Percentiles rank a stretch among this genome's conserved stretches.
These are phyloP conservation scores for Ramalina intermedia DNA, from an alignment of 495 filamentous ascomycete species.

Conservation along the genomic window DNA sequence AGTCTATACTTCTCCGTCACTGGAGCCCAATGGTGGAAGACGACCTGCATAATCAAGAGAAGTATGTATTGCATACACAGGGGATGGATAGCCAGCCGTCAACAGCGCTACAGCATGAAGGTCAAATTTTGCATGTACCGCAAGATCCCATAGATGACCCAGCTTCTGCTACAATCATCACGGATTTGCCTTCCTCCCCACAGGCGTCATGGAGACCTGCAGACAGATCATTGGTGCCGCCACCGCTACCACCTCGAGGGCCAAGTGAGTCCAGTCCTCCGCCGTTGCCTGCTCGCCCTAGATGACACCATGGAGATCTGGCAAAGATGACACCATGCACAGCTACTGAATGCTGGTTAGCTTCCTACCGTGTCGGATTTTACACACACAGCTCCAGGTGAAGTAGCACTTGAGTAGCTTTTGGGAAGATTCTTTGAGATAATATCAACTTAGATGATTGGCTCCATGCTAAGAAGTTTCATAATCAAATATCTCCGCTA, in stretches of 20 bases:
- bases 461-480: no score
- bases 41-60: neutral
- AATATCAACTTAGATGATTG: no score
- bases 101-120: neutral
- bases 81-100: neutral
- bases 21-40: neutral
- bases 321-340: no score
- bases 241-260: neutral
- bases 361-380: no score
- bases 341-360: no score
- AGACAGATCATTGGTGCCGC: neutral
- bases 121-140: neutral
- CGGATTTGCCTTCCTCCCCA: neutral
- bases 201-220: neutral
- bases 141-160: neutral
- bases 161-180: neutral
- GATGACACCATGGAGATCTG: neutral
- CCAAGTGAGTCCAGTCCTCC: neutral
- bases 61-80: neutral
- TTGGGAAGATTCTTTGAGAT: no score
- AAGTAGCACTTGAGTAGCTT: no score
- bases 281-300: constrained; percentile 1
- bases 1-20: neutral
- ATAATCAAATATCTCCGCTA: no score
- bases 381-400: no score